Evolutionary conservation across 2,329 filamentous ascomycete species (phyloP), one percentile per base, ranked within the genome.

Genomic region (Pseudogymnoascus sp.): DNA sequence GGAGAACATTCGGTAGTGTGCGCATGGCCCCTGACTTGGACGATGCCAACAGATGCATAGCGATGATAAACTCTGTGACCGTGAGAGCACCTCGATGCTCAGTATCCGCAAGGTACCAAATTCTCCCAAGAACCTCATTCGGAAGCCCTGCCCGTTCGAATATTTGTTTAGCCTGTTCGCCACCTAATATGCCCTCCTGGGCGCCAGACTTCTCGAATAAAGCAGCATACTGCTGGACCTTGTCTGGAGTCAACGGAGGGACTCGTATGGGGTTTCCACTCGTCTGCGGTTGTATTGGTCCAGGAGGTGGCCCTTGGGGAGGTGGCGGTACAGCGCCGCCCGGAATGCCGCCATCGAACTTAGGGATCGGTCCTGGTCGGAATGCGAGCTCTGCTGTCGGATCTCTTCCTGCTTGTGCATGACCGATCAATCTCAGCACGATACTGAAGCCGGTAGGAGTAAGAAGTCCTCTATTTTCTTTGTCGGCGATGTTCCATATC

Each of bases 401-500:
- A 71, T 91, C 86, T 75, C 89, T 86, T 71, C 91, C 90, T 67
- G 89, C 90, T 78, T 99, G 95, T 68, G 92, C 93, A 78, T 97
- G 95, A 65, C 92, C 95, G 74, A 99, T 97, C 74, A 99, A 86
- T 72, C 95, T 86, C 73, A 99, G 78, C 64, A 96, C 95, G 74
- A 96, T 85, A 66, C 93, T 91, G 78, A 99, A 99, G 74, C 93
- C 95, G 44, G 92, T 86, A 18, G 92, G 92, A 36, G 93, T 97
- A 69, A 99, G 81, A 69, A 97, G 89, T 61, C 95, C 95, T 68
- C 93, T 87, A 79, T 99, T 99, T 79, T 97, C 93, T 69, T 86
- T 92, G 79, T 99, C 95, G 69, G 95, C 93, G 75, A 99, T 95
- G 78, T 97, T 93, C 95, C 95, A 99, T 82, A 99, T 97, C 90